Percentiles rank a stretch among this genome's conserved stretches.
These are phyloP conservation scores for Talaromyces wortmannii DNA, from an alignment of 495 filamentous ascomycete genomes.

Conservation along the genomic window DNA sequence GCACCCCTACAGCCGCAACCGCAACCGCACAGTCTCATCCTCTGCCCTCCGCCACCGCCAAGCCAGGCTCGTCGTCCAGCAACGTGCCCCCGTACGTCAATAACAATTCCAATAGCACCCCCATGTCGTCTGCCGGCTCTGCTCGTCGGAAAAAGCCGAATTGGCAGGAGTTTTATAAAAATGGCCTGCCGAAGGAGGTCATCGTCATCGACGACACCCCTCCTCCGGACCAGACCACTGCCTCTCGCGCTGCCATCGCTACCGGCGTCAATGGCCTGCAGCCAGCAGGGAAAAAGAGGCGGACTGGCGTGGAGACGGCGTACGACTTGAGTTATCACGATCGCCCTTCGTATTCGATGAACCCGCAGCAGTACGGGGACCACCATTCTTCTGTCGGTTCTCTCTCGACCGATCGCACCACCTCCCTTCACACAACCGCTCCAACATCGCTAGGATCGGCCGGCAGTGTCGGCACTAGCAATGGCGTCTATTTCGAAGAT, in stretches of 20 bases:
- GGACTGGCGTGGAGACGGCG: conserved; percentile 52
- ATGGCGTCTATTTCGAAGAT: conserved; percentile 46
- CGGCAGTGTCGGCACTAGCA: conserved; percentile 53
- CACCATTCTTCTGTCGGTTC: conserved; percentile 58
- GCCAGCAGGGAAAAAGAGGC: conserved; percentile 58
- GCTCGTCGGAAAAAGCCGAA: conserved; percentile 60
- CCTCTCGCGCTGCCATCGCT: conserved; percentile 18
- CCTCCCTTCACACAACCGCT: conserved; percentile 80
- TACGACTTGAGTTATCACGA: conserved; percentile 61
- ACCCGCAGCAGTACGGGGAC: conserved; percentile 58
- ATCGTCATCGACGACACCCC: conserved; percentile 95
- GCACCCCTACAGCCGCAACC: conserved; percentile 32
- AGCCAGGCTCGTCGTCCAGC: conserved; percentile 12
- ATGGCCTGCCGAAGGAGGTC: conserved; percentile 86
- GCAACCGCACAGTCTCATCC: conserved; percentile 18
- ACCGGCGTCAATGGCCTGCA: conserved; percentile 19
- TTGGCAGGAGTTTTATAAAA: conserved; percentile 88
- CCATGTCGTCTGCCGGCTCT: conserved; percentile 43
- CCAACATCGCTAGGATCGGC: conserved; percentile 82
- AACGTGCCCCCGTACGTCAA: conserved; percentile 10
- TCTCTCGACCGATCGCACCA: conserved; percentile 78
- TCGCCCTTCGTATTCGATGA: conserved; percentile 59
- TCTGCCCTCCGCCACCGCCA: conserved; percentile 5
- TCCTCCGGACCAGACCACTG: conserved; percentile 48
- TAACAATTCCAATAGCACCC: conserved; percentile 10